phyloP scores from a whole-genome alignment of 345 rosid genomes.

The Mangifera indica region DNA sequence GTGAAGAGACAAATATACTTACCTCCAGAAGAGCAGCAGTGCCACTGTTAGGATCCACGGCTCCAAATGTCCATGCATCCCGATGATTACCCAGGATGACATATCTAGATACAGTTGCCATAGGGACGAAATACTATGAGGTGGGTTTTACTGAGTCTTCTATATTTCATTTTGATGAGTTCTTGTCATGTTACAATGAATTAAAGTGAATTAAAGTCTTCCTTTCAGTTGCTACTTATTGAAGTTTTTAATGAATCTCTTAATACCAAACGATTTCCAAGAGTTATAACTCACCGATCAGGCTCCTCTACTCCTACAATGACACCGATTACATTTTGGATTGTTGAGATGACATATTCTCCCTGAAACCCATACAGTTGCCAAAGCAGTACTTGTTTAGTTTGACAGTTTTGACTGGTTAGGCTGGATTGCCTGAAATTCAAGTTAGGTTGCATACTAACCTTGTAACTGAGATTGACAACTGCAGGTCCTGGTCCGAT shows the following conservation, averaged over 20 bases:
- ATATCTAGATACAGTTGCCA: constrained; percentile 39
- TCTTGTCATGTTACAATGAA: neutral
- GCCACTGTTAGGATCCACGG: constrained; percentile 88
- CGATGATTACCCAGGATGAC: constrained; percentile 81
- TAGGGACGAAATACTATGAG: neutral
- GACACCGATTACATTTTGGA: constrained; percentile 77
- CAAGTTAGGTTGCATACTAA: constrained; percentile 28
- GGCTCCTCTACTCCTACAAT: constrained; percentile 81
- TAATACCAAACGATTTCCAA: neutral
- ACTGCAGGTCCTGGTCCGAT: constrained; percentile 83
- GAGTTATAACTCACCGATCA: constrained; percentile 55
- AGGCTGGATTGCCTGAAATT: neutral
- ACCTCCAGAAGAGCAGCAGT: constrained; percentile 85
- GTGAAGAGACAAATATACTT: constrained; percentile 1
- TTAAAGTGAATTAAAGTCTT: neutral
- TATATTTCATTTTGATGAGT: neutral
- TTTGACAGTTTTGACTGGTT: neutral
- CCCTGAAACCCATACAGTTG: constrained; percentile 49
- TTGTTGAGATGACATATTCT: constrained; percentile 47
- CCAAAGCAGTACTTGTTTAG: neutral
- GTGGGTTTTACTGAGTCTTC: neutral
- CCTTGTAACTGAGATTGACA: constrained; percentile 59
- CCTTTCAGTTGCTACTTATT: neutral
- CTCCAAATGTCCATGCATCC: constrained; percentile 94
- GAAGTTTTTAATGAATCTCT: neutral